Evolutionary conservation across 768 basidiomycete species (phyloP), one percentile per base, ranked within the genome.

Genomic region (Rubroboletus satanas): DNA sequence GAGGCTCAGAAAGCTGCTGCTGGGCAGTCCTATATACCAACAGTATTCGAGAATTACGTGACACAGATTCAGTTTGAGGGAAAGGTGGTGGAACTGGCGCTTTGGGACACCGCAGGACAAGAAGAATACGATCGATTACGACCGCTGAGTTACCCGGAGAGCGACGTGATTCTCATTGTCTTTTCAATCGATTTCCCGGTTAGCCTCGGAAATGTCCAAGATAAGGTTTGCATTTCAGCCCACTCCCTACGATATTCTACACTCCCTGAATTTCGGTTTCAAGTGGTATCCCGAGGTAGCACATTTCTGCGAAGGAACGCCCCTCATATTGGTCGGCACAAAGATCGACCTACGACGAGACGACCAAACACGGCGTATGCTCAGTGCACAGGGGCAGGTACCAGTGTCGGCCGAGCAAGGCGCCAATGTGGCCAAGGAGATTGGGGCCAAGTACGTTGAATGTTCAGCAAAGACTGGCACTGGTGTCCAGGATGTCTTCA

Each of bases 51-150:
- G 72, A 94, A 93, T 79, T 94, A 93, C 65, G 90, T 93, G 52
- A 92, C 90, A 12, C 85, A 89, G 59, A 88, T 94, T 36, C 77
- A 83, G 46, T 92, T 88, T 64, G 93, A 95, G 26, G 86, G 88
- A 52, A 94, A 93, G 73, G 77, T 90, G 18, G 85, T 99, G 57
- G 93, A 97, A 66, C 82, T 99, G 41, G 96, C 97, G n/a, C 79
- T 99, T 17, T 99, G 96, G 93, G 94, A 98, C 73, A 98, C 94
- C 1, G 94, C 94, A 1, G 94, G 94, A 28, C 94, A 97, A 71
- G 94, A 98, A 73, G 94, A 98, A 75, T 98, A 97, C 72, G 93
- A 95, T 71, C 81, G 90, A 58, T 79, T 94, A 52, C 80, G 90
- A 61, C 90, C 90, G 18, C 77, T 93, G 58, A 89, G 87, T 69